Conservation (phyloP, 257 asterid species). For the Eustoma russellianum region DNA sequence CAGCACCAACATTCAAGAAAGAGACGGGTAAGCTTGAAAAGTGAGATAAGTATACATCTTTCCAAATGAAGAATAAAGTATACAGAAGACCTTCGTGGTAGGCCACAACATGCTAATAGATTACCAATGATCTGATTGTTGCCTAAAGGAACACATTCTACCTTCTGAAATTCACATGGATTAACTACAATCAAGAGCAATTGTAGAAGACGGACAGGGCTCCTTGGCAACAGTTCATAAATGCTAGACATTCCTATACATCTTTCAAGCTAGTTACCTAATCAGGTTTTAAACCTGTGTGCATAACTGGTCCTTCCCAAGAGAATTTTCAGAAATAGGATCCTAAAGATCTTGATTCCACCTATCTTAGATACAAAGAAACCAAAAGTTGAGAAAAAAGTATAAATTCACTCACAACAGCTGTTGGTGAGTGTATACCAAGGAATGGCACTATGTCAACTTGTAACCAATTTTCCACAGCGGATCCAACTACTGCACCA, state of each 20-base stretch:
- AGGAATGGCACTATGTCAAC: constrained; percentile 88
- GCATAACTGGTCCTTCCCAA: constrained; percentile 19
- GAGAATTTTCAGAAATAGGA: constrained; percentile 14
- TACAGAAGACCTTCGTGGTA: too few relatives aligned
- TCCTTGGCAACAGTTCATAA: constrained; percentile 13
- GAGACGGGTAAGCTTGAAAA: too few relatives aligned
- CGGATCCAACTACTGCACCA: constrained; percentile 95
- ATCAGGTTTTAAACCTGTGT: constrained; percentile 36
- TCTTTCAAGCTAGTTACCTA: constrained; percentile 17
- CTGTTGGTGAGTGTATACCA: constrained; percentile 88
- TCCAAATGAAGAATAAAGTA: too few relatives aligned
- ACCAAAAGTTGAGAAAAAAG: constrained; percentile 75
- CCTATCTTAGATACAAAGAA: constrained; percentile 72
- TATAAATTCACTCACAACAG: constrained; percentile 78
- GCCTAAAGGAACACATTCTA: too few relatives aligned
- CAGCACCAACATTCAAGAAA: too few relatives aligned
- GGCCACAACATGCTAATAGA: too few relatives aligned
- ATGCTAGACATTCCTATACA: constrained; percentile 14
- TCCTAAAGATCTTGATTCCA: constrained; percentile 24
- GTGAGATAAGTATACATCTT: too few relatives aligned
- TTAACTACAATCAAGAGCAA: neutral
- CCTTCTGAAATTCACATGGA: neutral
- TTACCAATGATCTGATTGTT: too few relatives aligned
- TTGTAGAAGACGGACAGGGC: neutral
- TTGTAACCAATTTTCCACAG: constrained; percentile 90